Base-by-base conservation (phyloP, 2,329 filamentous ascomycete genomes). In the Colletotrichum scovillei region DNA sequence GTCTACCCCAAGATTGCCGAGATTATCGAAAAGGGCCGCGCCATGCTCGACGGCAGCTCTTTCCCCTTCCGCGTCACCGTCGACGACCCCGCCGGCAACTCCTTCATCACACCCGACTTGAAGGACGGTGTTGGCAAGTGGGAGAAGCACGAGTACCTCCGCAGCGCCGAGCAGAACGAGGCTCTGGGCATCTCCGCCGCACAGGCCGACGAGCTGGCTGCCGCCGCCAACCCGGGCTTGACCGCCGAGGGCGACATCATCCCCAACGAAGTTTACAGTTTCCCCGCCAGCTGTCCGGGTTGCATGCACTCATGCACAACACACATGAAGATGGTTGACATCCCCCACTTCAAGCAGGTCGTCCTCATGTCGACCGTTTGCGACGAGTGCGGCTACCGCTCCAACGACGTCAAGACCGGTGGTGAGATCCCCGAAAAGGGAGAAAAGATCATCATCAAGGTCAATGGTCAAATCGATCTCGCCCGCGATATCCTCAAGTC, bases 321-420 rank as follows among this genome's bases (percentile, higher is more conserved):
- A 11, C 95, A 98, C 83, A 98, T 98, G 95, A 98, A 98, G 87
- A 97, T 98, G 92, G 95, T 98, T 70, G 95, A 97, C 79, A 98
- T 99, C 75, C 97, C 97, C 0, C 93, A 98, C 85, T 99, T 99
- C 87, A 97, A 98, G 85, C 94, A 98, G 80, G 97, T 99, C 3
- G 92, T 98, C 53, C 88, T 99, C 78, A 98, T 98, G 94, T 95
- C 92, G 77, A 98, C 96, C 2, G 92, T 95, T 32, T 99, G 97
- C 84, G 92, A 96, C 32, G 89, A 93, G 82, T 99, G 97, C 81
- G 96, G 96, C 71, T 97, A 98, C 86, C 93, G 95, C 75, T 97
- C 93, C 77, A 98, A 97, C 83, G 97, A 99, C 82, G 95, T 99
- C 81, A 98, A 98, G 88, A 98, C 97, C 1, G 97, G 97, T 76